These are phyloP conservation scores for Chaetomiaceae sp. DNA, from an alignment of 2,329 filamentous ascomycete species.

Conservation along the genomic window DNA sequence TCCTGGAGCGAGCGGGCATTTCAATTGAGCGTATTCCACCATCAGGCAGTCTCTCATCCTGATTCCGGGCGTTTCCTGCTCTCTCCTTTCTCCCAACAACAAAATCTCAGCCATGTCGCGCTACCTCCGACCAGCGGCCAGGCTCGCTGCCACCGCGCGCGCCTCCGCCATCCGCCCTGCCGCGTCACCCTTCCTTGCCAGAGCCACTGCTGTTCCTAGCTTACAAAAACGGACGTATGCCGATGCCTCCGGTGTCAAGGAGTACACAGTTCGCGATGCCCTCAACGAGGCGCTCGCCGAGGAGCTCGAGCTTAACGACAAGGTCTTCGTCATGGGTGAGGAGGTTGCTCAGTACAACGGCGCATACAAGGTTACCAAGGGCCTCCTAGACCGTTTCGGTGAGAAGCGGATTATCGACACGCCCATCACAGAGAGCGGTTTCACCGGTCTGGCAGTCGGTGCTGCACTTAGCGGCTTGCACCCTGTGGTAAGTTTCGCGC, in stretches of 20 bases:
- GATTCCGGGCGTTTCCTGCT: neutral
- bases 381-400: constrained; percentile 92
- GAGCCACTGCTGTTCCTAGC: constrained; percentile 31
- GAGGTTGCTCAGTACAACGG: constrained; percentile 99
- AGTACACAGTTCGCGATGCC: constrained; percentile 95
- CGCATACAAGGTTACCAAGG: constrained; percentile 99
- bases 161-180: constrained; percentile 27
- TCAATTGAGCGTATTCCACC: constrained; percentile 21
- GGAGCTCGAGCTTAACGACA: constrained; percentile 89
- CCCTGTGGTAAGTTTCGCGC: constrained; percentile 70
- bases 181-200: constrained; percentile 27
- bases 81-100: constrained; percentile 12
- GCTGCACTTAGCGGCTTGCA: constrained; percentile 91
- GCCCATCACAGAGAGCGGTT: constrained; percentile 96
- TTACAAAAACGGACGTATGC: constrained; percentile 53
- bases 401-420: constrained; percentile 97
- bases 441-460: constrained; percentile 88
- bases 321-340: constrained; percentile 94
- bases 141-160: constrained; percentile 39
- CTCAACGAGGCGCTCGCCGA: constrained; percentile 97
- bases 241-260: constrained; percentile 64
- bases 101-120: constrained; percentile 38
- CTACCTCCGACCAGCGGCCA: constrained; percentile 42
- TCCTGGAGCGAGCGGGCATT: constrained; percentile 13
- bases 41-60: constrained; percentile 2